A percentile compares a stretch with the other conserved stretches of the same genome.
These are phyloP conservation scores for Psophocarpus tetragonolobus DNA, from an alignment of 306 rosid species.

Conservation along the genomic window DNA sequence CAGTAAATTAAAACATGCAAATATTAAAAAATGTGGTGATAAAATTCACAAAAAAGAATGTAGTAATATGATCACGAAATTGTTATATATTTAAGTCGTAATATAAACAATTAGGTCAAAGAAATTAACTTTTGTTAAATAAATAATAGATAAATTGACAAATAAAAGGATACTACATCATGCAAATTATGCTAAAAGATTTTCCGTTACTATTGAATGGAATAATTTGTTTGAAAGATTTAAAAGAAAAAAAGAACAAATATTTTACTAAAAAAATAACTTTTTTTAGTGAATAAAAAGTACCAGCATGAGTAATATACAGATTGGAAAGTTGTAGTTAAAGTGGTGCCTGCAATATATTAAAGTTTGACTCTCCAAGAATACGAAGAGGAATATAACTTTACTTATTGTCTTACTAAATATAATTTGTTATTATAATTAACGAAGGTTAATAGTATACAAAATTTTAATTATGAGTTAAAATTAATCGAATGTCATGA, in stretches of 20 bases:
- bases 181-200: neutral
- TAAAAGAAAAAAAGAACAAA: neutral
- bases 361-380: neutral
- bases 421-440: neutral
- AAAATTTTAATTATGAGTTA: neutral
- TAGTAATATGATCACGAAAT: no score
- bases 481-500: neutral
- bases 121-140: neutral
- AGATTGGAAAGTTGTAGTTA: neutral
- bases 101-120: no score
- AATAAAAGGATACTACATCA: neutral
- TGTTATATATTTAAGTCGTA: no score
- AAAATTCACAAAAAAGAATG: no score
- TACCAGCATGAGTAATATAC: neutral
- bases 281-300: neutral
- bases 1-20: no score
- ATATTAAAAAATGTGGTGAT: no score
- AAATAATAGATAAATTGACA: neutral
- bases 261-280: neutral
- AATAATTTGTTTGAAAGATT: neutral
- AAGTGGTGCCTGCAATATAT: neutral
- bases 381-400: constrained; percentile 3
- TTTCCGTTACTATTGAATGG: neutral
- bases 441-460: neutral
- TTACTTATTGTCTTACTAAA: neutral